Evolutionary conservation across 257 asterid genomes (phyloP), one percentile per base, ranked within the genome.

Genomic region (Cruciata laevipes): DNA sequence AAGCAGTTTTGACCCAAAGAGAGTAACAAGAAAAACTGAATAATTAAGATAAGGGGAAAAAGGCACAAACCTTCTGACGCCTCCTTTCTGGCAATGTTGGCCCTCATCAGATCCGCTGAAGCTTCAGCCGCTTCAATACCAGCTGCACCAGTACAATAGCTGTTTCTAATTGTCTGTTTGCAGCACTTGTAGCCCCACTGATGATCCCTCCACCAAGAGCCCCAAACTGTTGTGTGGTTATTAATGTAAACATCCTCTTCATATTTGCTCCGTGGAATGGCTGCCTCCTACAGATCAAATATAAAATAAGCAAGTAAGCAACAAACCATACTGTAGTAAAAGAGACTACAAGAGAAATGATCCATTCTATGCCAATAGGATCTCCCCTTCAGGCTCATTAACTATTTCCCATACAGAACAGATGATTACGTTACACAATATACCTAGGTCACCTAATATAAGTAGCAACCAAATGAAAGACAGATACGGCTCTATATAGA

Each of bases 111-210:
- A 80, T 93, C 95, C 53, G 82, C 81, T 7, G 95, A 68, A 76
- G 97, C 97, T 66, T 86, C 97, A 71, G 97, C 96, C 35, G 99
- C 97, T 82, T 93, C 97, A 69, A 88, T 90, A 71, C 99, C 99
- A 77, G 99, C 95, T 61, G 90, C 77, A 30, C 97, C 95, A 16
- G 95, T 90, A 64, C 99, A 93, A 21, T 88, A 93, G 76, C 97
- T 90, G 86, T 93, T 93, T 57, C 95, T 75, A 65, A 88, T 86
- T 0, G 89, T 88, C 78, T 88, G 94, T 62, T 84, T 89, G 87
- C 99, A 93, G 75, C 99, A 93, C 72, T 84, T 86, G 76, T 88
- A 93, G 47, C 97, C 99, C 99, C 97, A 93, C 57, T 90, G 97
- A 65, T 86, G 89, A 79, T 93, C 95, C 76, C 70, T 90, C 99